Base-by-base conservation (phyloP, 176 grass and related monocot genomes). In the Stipa capillata region DNA sequence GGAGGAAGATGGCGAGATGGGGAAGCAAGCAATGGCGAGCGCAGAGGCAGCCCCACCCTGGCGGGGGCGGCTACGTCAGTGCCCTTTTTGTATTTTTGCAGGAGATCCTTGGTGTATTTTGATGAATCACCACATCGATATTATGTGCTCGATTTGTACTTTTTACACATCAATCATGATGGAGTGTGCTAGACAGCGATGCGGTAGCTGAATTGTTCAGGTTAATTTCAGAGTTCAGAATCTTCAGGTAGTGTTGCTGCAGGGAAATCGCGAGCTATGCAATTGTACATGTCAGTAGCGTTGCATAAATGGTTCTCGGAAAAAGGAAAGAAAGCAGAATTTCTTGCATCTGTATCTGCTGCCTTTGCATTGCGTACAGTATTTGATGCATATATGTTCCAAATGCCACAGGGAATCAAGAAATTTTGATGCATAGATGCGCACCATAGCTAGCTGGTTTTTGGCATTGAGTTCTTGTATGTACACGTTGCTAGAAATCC, bases 11-110 rank as follows among this genome's bases (percentile, higher is more conserved):
- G 57, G 73, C 75, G 81, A 79, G 75, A 74, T 21, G 14, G 51
- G 59, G 60, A 88, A 88, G 86, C 69, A 84, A 73, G 21, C 80
- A 12, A 84, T 56, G 81, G 31, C 42, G 33, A 51, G 36, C 32
- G 16, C 24, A 17, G 39, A 86, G n/a, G n/a, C 64, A 29, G 51
- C 41, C 42, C 55, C 64, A 79, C 75, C 67, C 48, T 27, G 35
- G 28, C 27, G n/a, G n/a, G n/a, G n/a, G n/a, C n/a, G 73, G 31
- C 49, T 72, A 33, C 65, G 73, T 72, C 65, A 61, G n/a, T 55
- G 23, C 21, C 5, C n/a, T 41, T 70, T 62, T 44, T 21, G 36
- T 60, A 12, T 86, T 65, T 34, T 56, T 6, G 21, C 33, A 32
- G 56, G 27, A 37, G 50, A 69, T 77, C n/a, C 6, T n/a, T n/a